Percentiles rank a stretch among this genome's conserved stretches.
phyloP scores from a whole-genome alignment of 1,284 basidiomycete genomes.

The Heterobasidion irregulare region DNA sequence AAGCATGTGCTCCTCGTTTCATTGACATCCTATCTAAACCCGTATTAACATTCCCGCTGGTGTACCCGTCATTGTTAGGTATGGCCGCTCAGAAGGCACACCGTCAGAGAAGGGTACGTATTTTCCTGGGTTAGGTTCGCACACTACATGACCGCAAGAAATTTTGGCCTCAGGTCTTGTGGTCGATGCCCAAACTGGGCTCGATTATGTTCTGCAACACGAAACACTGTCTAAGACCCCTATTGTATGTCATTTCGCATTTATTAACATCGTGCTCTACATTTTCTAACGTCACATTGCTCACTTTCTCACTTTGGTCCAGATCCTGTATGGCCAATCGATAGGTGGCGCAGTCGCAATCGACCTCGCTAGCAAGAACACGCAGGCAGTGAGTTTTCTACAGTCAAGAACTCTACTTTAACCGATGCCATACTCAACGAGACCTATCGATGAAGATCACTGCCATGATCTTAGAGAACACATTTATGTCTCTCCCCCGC shows the following conservation, averaged over 20 bases:
- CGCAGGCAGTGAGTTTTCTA: slow-evolving; percentile 44
- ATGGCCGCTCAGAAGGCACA: slow-evolving; percentile 75
- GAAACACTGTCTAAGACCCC: slow-evolving; percentile 60
- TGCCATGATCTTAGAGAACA: slow-evolving; percentile 91
- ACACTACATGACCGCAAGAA: background rate
- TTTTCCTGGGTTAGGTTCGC: slow-evolving; percentile 11
- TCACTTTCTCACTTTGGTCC: background rate
- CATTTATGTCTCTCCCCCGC: slow-evolving; percentile 75
- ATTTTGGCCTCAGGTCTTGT: slow-evolving; percentile 46
- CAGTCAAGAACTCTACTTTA: background rate
- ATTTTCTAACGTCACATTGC: background rate
- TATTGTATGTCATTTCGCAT: slow-evolving; percentile 37
- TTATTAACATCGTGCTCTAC: background rate
- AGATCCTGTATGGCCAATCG: slow-evolving; percentile 88
- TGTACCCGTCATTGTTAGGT: slow-evolving; percentile 32
- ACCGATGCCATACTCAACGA: background rate
- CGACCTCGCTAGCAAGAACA: slow-evolving; percentile 78
- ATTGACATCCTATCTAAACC: no score
- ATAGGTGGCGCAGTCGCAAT: slow-evolving; percentile 96
- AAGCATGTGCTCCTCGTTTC: no score
- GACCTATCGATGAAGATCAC: slow-evolving; percentile 36
- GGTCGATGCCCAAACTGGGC: slow-evolving; percentile 73
- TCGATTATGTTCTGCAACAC: slow-evolving; percentile 74
- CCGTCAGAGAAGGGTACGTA: slow-evolving; percentile 73
- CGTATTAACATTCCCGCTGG: no score